phyloP scores from a whole-genome alignment of 208 protist species.

The Trypanosoma cruzi region DNA sequence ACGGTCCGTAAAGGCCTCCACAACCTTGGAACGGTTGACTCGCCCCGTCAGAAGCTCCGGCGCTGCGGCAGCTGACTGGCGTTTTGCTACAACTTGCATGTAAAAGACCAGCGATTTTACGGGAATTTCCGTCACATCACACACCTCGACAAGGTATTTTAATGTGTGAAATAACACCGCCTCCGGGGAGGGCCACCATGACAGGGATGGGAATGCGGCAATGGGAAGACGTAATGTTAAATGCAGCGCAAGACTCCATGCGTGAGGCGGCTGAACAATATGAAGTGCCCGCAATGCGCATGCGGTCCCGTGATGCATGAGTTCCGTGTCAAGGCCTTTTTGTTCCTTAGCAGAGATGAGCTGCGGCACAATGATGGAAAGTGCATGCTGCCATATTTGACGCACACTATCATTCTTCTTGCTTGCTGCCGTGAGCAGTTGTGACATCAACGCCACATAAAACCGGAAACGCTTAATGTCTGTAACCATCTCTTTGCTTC shows the following conservation, averaged over 20 bases:
- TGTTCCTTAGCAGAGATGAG: not conserved
- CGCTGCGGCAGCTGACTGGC: not conserved
- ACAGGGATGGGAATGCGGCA: not conserved
- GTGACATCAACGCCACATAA: conserved; percentile 10
- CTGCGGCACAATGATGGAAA: conserved; percentile 3
- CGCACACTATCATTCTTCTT: conserved; percentile 10
- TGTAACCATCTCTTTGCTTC: not conserved
- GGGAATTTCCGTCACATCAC: conserved; percentile 18
- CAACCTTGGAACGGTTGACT: conserved; percentile 5
- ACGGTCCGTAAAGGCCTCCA: conserved; percentile 10
- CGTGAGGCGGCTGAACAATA: conserved; percentile 13
- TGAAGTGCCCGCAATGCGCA: conserved; percentile 13
- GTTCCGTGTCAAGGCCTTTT: not conserved
- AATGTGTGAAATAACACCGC: conserved; percentile 24
- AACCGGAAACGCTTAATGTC: conserved; percentile 10
- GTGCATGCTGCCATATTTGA: conserved; percentile 23
- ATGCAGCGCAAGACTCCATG: conserved; percentile 28
- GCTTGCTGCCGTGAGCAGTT: conserved; percentile 4
- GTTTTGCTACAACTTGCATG: conserved; percentile 4
- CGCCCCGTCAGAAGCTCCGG: not conserved
- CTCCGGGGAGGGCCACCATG: conserved; percentile 5
- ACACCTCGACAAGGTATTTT: conserved; percentile 20
- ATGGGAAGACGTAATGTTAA: conserved; percentile 12
- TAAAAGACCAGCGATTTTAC: conserved; percentile 2
- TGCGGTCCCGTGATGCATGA: conserved; percentile 1